Conservation (phyloP, 169 alveolate genomes). For the Besnoitia besnoiti region DNA sequence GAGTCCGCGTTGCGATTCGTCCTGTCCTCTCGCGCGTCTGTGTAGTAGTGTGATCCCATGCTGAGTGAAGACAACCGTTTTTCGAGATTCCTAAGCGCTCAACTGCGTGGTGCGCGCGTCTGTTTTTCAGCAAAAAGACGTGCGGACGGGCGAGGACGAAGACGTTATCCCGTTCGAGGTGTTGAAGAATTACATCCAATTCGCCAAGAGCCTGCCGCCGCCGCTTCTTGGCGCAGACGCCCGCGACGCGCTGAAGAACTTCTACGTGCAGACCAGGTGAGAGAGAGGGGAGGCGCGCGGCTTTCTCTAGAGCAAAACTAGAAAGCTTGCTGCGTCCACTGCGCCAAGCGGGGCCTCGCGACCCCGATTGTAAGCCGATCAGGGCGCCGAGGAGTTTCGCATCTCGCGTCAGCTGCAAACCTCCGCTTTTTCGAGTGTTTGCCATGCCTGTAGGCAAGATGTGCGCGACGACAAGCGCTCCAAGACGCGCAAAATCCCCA, state of each 20-base stretch:
- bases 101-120: background rate
- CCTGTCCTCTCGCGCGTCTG: background rate
- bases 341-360: too few species aligned
- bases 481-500: conserved; percentile 88
- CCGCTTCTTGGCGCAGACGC: conserved; percentile 97
- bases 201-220: conserved; percentile 86
- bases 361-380: too few species aligned
- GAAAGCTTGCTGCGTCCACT: too few species aligned
- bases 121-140: background rate
- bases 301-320: too few species aligned
- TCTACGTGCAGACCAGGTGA: conserved; percentile 93
- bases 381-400: background rate
- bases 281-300: background rate
- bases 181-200: conserved; percentile 88
- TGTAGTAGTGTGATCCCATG: background rate
- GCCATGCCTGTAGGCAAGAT: conserved; percentile 38
- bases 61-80: background rate
- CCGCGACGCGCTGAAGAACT: conserved; percentile 92
- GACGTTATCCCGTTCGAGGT: conserved; percentile 80
- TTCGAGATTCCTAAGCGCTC: background rate
- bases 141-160: conserved; percentile 64
- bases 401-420: background rate
- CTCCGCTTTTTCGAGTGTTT: background rate
- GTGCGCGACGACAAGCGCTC: conserved; percentile 71
- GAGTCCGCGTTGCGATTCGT: too few species aligned